Base-by-base conservation (phyloP, 2,329 filamentous ascomycete species). In the Xylariaceae sp. region DNA sequence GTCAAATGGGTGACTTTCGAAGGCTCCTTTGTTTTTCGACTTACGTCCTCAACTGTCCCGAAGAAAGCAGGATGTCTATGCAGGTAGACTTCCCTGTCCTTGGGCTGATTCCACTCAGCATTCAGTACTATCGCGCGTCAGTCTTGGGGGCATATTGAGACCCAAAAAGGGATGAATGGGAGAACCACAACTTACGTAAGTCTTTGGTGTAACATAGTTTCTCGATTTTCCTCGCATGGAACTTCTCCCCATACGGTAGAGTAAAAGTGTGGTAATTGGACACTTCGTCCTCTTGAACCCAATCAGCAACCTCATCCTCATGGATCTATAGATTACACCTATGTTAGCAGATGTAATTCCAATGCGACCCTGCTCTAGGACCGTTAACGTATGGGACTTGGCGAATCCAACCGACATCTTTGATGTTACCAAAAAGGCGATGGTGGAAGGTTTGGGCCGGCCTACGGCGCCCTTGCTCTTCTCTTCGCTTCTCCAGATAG, bases 31-130 rank as follows among this genome's bases (percentile, higher is more conserved):
- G 12, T 48, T 34, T 3, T 39, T 26, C 2, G 34, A 61, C 64
- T 62, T 57, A 66, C 64, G 70, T 94, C 86, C 53, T 85, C 75
- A 4, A 86, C 83, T 32, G 83, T 80, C 0, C 90, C 89, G 64
- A 95, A 92, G 69, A 95, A 95, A 9, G 87, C 88, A 2, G 90
- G 89, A 64, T 95, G 90, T 1, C 90, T 82, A 71, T 95, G 90
- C 4, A 95, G 75, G 58, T 89, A 83, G 1, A 91, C 85, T 30
- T 85, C 76, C n/a, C 89, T 81, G 42, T 90, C 85, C 57, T 88
- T 84, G 1, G 80, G 76, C 59, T 86, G 84, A 63, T 94, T 95
- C 89, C 90, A 95, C 66, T 95, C 88, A 0, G 88, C 88, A 63
- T 95, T 94, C 19, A 95, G 79, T 6, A 95, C 70, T 73, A 50